Base-by-base conservation (phyloP, 257 asterid genomes). In the Salvia splendens region DNA sequence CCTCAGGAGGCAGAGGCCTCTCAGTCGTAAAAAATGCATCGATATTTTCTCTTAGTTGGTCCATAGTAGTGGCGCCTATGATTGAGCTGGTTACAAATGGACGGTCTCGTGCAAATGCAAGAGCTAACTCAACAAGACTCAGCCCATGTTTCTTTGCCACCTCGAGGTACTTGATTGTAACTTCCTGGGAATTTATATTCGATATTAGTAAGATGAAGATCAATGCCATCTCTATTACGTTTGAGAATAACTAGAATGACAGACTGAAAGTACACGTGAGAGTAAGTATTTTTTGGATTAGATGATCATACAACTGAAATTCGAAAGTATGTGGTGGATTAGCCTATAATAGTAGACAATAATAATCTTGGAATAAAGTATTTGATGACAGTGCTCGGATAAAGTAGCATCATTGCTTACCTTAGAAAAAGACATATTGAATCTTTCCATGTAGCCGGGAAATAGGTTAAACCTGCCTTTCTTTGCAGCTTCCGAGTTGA, bases 391-490 rank as follows among this genome's bases (percentile, higher is more conserved):
- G 42, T 32, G 20, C 49, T 33, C 28, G 83, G 79, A 20, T 47
- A 17, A 11, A 42, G 40, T 54, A 56, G 12, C 33, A 62, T 40
- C 16, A 32, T 12, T 24, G n/a, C 28, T 45, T 80, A 92, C 98
- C 87, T 86, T 85, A 54, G 94, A 57, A 35, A 77, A 61, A 16
- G 97, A 92, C 69, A 73, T 83, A 33, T 82, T 84, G 89, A 86
- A 92, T 89, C 98, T 84, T 66, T 87, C 95, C 97, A 89, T 92
- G 85, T 87, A 92, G 48, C 96, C 89, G 0, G 96, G 96, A 66
- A 87, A 92, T 66, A 89, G 83, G 76, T 89, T 81, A 2, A 92
- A 63, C 77, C 98, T 85, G 72, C 98, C 98, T 41, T 16, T 80
- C 68, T 69, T 83, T 3, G 98, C 89, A 72, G 88, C 97, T 70